Base-by-base conservation (phyloP, 2,329 filamentous ascomycete genomes). In the Stachybotrys echinatus region DNA sequence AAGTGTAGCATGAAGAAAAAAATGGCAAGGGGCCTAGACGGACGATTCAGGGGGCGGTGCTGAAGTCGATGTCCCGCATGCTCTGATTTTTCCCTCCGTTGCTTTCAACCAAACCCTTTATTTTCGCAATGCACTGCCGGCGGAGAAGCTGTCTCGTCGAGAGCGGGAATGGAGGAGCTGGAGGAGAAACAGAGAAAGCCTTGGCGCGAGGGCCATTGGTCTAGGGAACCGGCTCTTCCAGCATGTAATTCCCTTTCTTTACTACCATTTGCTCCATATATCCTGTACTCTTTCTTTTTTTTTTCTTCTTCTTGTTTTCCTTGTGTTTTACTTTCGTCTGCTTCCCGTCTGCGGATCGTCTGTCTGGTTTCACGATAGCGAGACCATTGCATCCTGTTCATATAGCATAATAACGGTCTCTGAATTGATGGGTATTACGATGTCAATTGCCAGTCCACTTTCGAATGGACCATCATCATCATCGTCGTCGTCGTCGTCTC, bases 211-310 rank as follows among this genome's bases (percentile, higher is more conserved):
- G 27, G 23, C 18, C 5, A 31, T 19, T 19, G 44, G 44, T 46
- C 44, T 37, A 27, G 44, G 42, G 44, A 37, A 27, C 23, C 44
- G 8, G 44, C 23, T 37, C 44, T 34, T 37, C 5, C n/a, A 37
- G 44, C 44, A 31, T 46, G 44, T 46, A 46, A 46, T 46, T 46
- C 23, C 44, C 44, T 46, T 46, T 46, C 18, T 27, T 46, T 23
- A 46, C 27, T 37, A 18, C 20, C 23, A 31, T 46, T 27, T 20
- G 17, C 27, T 22, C 27, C 37, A 31, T 20, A 34, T 46, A 34
- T 34, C 27, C 23, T 27, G 22, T 37, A 34, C 23, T 46, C 12
- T 46, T 18, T 46, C 22, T 45, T 23, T 23, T 45, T 45, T 45
- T 23, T 23, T 10, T 12, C 18, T 17, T 17, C 42, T n/a, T 17